Base-by-base conservation (phyloP, 305 asterid species). In the Euphrasia arctica region DNA sequence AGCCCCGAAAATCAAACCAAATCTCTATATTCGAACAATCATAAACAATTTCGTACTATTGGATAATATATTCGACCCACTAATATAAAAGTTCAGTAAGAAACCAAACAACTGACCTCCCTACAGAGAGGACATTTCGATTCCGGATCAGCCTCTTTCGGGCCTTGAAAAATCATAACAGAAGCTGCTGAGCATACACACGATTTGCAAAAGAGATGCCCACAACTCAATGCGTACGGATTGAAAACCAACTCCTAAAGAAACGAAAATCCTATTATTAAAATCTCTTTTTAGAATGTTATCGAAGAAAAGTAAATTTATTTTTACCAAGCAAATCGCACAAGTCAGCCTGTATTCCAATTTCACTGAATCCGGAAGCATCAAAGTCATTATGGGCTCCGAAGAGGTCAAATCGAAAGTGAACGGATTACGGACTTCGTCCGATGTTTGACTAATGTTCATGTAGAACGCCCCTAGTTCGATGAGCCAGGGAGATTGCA, bases 81-180 rank as follows among this genome's bases (percentile, higher is more conserved):
- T 18, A 18, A 18, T 18, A 18, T 18, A 18, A 18, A 18, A 18
- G 22, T 18, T 18, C 22, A 18, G 22, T 18, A 18, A 18, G 22
- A 18, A 39, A 9, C 57, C 58, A 54, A 51, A 69, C 54, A 57
- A 18, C 70, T 50, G 49, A 85, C 95, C 93, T 89, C 95, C 63
- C 96, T 83, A 79, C 96, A 89, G 42, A 84, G 68, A 1, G 96
- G 95, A 65, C 96, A 89, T 73, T 79, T 89, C 34, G 95, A 77
- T 10, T 74, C 79, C 3, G 78, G 36, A 64, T 66, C 64, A 47
- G 96, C 96, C 54, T 84, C 77, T 78, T 80, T 84, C 2, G 77
- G 81, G 62, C 93, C 95, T 68, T 86, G 80, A 58, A 81, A 84
- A 0, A 83, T 78, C 95, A 86, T 81, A 34, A 89, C 95, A 27